Evolutionary conservation across 2,329 filamentous ascomycete species (phyloP).

Genomic region (Arthroderma uncinatum): DNA sequence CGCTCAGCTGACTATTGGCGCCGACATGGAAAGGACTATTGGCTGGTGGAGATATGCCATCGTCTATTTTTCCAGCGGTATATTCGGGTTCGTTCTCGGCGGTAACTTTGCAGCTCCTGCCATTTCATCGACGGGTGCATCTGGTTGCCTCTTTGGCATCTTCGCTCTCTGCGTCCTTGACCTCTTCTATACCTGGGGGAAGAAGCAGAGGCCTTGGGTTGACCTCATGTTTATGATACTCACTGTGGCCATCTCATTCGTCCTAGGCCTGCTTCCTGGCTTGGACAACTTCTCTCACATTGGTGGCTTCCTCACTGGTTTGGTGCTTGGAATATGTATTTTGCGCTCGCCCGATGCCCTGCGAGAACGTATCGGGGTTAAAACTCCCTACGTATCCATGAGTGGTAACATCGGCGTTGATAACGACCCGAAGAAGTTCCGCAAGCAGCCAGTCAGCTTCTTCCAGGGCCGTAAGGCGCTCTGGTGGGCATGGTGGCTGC

Average conservation of each 20-base stretch:
- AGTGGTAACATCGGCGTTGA: conserved; percentile 33
- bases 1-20: conserved; percentile 76
- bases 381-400: conserved; percentile 61
- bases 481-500: conserved; percentile 97
- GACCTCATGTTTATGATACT: conserved; percentile 80
- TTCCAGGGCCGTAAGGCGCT: conserved; percentile 72
- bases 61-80: conserved; percentile 82
- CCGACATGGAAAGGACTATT: conserved; percentile 86
- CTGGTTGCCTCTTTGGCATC: conserved; percentile 81
- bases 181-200: conserved; percentile 81
- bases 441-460: conserved; percentile 47
- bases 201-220: conserved; percentile 62
- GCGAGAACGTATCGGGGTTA: conserved; percentile 59
- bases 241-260: conserved; percentile 81
- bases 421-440: conserved; percentile 44
- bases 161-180: conserved; percentile 82
- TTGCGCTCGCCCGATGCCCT: conserved; percentile 78
- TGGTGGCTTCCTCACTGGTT: conserved; percentile 84
- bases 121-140: conserved; percentile 77
- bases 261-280: conserved; percentile 79
- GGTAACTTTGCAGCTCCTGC: conserved; percentile 81
- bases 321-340: conserved; percentile 75
- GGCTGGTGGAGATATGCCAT: conserved; percentile 78
- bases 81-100: conserved; percentile 90
- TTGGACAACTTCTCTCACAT: conserved; percentile 97